A percentile compares a stretch with the other conserved stretches of the same genome.
Evolutionary conservation across 164 flowering plant species (phyloP).

Genomic region (Hamamelis virginiana): DNA sequence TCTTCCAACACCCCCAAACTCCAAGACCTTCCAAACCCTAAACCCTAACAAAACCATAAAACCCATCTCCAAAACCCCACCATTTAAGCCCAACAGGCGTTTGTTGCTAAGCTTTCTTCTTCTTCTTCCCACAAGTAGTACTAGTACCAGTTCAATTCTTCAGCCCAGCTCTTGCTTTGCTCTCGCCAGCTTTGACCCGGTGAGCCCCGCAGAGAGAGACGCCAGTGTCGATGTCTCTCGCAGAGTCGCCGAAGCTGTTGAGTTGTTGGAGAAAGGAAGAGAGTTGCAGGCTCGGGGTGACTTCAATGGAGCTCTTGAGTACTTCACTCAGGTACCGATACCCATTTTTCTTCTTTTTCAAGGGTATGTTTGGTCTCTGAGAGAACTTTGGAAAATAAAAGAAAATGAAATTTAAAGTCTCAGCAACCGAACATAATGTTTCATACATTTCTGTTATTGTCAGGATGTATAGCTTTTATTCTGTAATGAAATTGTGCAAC

Average conservation of each 20-base stretch:
- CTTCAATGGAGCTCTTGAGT: constrained; percentile 48
- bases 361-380: neutral
- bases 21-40: neutral
- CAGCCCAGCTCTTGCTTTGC: constrained; percentile 16
- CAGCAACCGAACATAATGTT: no score
- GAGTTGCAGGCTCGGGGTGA: constrained; percentile 69
- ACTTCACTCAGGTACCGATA: constrained; percentile 47
- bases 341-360: neutral
- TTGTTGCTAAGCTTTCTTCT: constrained; percentile 7
- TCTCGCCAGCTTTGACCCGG: constrained; percentile 39
- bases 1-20: constrained; percentile 3
- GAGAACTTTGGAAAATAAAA: no score
- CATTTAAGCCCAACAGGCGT: constrained; percentile 4
- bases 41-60: neutral
- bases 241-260: constrained; percentile 46
- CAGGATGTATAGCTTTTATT: no score
- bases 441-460: no score
- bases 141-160: neutral
- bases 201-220: constrained; percentile 40
- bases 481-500: no score
- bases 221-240: constrained; percentile 36
- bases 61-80: neutral
- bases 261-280: constrained; percentile 55
- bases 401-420: no score
- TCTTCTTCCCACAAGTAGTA: constrained; percentile 3